These are phyloP conservation scores for Carallia brachiata DNA, from an alignment of 345 rosid genomes.

Conservation along the genomic window DNA sequence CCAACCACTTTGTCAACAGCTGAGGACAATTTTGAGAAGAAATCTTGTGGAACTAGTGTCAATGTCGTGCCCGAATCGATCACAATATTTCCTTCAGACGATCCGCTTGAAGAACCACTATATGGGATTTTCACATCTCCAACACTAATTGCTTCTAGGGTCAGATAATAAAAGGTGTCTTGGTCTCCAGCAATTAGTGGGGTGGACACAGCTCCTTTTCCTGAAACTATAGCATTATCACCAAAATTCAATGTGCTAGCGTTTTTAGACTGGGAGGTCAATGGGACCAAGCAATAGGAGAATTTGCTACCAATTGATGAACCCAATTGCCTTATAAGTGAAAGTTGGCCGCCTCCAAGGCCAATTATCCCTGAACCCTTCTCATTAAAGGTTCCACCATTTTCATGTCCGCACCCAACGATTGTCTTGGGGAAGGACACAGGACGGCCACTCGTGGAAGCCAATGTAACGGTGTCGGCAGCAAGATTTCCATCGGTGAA, in stretches of 20 bases:
- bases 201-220: conserved; percentile 38
- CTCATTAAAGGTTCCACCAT: conserved; percentile 37
- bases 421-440: conserved; percentile 29
- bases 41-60: conserved; percentile 36
- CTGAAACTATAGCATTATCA: conserved; percentile 40
- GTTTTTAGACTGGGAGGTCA: conserved; percentile 13
- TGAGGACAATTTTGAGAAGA: conserved; percentile 20
- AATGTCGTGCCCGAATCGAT: conserved; percentile 67
- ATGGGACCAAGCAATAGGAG: conserved; percentile 61
- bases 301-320: conserved; percentile 44
- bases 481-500: conserved; percentile 16
- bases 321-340: conserved; percentile 50
- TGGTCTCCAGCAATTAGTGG: conserved; percentile 41
- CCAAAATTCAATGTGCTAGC: conserved; percentile 59
- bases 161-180: conserved; percentile 40
- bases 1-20: conserved; percentile 21
- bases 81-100: conserved; percentile 45
- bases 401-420: conserved; percentile 55
- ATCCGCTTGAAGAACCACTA: conserved; percentile 23
- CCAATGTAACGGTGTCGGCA: conserved; percentile 24
- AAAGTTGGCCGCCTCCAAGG: conserved; percentile 51
- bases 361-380: conserved; percentile 55
- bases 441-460: conserved; percentile 37
- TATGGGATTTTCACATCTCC: conserved; percentile 30
- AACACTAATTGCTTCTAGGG: conserved; percentile 46